Evolutionary conservation across 345 rosid species (phyloP).

Genomic region (Draba incana): DNA sequence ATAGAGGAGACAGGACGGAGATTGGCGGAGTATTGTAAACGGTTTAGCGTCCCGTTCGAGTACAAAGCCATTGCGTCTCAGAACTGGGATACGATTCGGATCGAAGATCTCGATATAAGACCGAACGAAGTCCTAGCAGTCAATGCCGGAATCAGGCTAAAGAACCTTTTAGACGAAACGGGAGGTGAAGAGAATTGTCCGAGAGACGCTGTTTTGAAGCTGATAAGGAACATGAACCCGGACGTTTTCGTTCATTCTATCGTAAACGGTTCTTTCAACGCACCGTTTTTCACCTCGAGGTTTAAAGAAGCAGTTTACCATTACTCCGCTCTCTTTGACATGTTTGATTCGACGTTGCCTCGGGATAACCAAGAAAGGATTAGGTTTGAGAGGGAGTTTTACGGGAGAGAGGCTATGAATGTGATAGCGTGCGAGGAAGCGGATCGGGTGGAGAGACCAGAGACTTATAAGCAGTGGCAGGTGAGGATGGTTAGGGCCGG

Average conservation of each 20-base stretch:
- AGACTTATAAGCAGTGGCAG: conserved; percentile 82
- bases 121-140: conserved; percentile 63
- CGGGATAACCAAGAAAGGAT: conserved; percentile 56
- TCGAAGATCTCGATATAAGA: conserved; percentile 61
- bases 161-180: conserved; percentile 65
- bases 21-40: conserved; percentile 64
- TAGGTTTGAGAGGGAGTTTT: conserved; percentile 63
- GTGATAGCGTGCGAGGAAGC: conserved; percentile 78
- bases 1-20: conserved; percentile 76
- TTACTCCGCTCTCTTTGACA: conserved; percentile 64
- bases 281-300: conserved; percentile 73
- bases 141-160: conserved; percentile 52
- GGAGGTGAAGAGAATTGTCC: conserved; percentile 54
- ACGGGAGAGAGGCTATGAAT: conserved; percentile 63
- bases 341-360: conserved; percentile 55
- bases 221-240: conserved; percentile 61
- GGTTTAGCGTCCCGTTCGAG: conserved; percentile 76
- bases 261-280: conserved; percentile 63
- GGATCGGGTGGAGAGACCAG: conserved; percentile 78
- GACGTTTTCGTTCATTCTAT: conserved; percentile 52
- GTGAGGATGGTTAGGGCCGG: conserved; percentile 59
- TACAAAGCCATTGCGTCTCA: conserved; percentile 60
- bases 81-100: conserved; percentile 65
- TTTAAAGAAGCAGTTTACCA: conserved; percentile 80
- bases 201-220: conserved; percentile 55